phyloP scores from a whole-genome alignment of 148 eudicot species.

The Rhododendron griersonianum region DNA sequence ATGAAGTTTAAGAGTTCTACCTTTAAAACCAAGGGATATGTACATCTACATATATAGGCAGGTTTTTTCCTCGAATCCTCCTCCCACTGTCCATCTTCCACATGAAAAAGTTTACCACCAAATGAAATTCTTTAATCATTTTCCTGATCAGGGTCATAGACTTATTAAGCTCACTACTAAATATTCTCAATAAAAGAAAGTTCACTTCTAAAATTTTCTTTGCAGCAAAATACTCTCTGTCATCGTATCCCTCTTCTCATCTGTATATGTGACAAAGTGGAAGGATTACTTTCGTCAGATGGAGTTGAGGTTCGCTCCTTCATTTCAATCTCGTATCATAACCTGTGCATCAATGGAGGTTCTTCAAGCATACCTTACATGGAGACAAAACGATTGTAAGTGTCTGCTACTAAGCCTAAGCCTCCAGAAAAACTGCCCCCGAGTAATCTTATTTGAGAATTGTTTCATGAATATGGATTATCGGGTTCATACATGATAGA shows the following conservation, averaged over 20 bases:
- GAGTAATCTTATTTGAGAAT: not conserved
- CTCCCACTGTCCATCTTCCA: not conserved
- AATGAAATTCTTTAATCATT: not conserved
- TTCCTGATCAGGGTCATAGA: slow-evolving; percentile 7
- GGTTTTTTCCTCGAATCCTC: not conserved
- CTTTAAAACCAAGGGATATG: not conserved
- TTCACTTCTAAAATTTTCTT: slow-evolving; percentile 9
- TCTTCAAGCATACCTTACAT: slow-evolving; percentile 72
- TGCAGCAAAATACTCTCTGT: slow-evolving; percentile 87
- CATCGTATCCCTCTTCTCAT: slow-evolving; percentile 71
- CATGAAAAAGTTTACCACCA: not conserved
- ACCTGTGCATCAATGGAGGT: slow-evolving; percentile 66
- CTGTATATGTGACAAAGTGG: slow-evolving; percentile 65
- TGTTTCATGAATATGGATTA: not conserved
- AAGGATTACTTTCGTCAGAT: slow-evolving; percentile 58
- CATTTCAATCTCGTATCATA: slow-evolving; percentile 59
- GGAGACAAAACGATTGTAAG: slow-evolving; percentile 91
- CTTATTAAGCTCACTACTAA: not conserved
- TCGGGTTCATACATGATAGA: not conserved
- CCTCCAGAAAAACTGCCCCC: not conserved
- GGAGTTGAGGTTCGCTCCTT: slow-evolving; percentile 55
- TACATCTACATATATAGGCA: not conserved
- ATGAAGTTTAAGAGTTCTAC: not conserved
- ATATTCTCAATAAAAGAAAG: not conserved
- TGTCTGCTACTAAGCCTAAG: not conserved